These are phyloP conservation scores for Erodium maritimum DNA, from an alignment of 345 rosid genomes.

Conservation along the genomic window DNA sequence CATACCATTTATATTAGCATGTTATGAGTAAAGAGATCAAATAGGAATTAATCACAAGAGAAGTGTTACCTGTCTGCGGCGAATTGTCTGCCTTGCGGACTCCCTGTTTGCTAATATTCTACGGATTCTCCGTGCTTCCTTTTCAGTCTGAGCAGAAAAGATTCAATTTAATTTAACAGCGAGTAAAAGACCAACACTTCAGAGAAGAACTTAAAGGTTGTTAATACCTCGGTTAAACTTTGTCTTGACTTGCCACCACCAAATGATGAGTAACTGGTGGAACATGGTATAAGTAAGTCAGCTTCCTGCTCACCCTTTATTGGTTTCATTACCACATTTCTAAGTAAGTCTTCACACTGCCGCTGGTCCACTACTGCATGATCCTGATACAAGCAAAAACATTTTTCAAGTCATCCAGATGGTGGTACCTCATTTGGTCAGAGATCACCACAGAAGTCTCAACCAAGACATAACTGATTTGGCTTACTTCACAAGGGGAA, in stretches of 20 bases:
- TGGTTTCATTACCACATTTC: slow-evolving; percentile 10
- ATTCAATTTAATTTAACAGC: too few relatives aligned
- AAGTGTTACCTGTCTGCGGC: slow-evolving; percentile 62
- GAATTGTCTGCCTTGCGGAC: slow-evolving; percentile 90
- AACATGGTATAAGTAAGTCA: slow-evolving; percentile 21
- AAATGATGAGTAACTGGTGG: slow-evolving; percentile 20
- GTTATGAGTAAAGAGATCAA: too few relatives aligned
- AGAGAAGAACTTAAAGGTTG: background rate
- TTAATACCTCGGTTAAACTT: slow-evolving; percentile 62
- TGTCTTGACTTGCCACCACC: slow-evolving; percentile 55
- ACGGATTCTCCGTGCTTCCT: slow-evolving; percentile 65
- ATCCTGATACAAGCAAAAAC: slow-evolving; percentile 50
- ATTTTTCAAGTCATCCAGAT: too few relatives aligned
- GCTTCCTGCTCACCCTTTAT: slow-evolving; percentile 35
- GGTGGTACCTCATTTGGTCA: too few relatives aligned
- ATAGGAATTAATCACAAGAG: background rate
- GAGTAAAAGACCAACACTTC: too few relatives aligned
- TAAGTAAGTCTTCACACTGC: slow-evolving; percentile 14
- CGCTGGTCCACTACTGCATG: slow-evolving; percentile 20
- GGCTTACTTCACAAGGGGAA: too few relatives aligned
- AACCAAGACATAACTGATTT: too few relatives aligned
- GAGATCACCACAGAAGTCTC: too few relatives aligned
- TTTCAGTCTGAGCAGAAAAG: slow-evolving; percentile 50
- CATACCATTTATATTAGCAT: too few relatives aligned
- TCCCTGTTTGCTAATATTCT: slow-evolving; percentile 91